Conservation (phyloP, 73 alveolate species). For the Tetrahymena borealis region DNA sequence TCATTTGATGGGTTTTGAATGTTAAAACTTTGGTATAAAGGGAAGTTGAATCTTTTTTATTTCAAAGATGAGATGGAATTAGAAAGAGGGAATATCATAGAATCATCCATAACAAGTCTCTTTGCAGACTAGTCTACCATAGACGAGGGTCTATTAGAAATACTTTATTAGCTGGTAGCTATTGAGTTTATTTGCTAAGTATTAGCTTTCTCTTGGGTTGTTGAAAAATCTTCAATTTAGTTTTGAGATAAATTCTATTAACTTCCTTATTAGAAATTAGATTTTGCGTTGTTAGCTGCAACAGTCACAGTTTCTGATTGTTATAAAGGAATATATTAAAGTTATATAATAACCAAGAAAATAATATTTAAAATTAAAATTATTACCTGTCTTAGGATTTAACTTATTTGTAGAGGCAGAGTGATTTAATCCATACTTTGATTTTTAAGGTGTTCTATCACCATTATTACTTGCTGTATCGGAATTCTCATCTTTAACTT, state of each 20-base stretch:
- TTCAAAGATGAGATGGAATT: neutral
- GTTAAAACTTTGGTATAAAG: neutral
- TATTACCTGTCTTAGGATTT: neutral
- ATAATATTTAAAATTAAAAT: no score
- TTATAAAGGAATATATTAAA: no score
- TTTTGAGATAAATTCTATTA: neutral
- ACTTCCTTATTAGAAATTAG: neutral
- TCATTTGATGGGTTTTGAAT: neutral
- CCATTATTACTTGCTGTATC: neutral
- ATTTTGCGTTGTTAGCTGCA: no score
- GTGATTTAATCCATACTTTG: neutral
- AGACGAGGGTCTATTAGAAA: neutral
- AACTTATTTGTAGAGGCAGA: neutral
- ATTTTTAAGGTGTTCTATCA: neutral
- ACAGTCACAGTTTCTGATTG: no score
- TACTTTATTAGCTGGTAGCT: neutral
- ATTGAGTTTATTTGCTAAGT: neutral
- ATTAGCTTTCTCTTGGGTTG: neutral
- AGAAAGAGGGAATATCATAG: neutral
- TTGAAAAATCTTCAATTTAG: neutral
- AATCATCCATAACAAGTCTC: neutral
- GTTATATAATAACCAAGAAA: no score
- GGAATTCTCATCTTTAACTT: neutral
- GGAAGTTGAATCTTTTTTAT: neutral
- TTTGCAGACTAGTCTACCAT: neutral